phyloP scores from a whole-genome alignment of 2,329 filamentous ascomycete species.

The Ambrosiella beaveri region DNA sequence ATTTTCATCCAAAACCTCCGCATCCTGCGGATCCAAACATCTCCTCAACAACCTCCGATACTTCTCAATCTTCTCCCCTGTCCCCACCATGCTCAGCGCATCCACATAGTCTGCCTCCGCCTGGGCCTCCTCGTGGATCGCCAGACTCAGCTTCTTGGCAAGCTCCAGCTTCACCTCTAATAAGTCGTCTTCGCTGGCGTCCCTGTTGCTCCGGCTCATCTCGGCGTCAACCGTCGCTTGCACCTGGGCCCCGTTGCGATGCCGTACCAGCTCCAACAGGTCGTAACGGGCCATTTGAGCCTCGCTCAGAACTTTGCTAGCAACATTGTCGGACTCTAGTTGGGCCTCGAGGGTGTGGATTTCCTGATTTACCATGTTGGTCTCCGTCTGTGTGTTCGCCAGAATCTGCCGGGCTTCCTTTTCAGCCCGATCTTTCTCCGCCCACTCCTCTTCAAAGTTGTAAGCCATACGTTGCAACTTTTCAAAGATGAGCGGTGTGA shows the following conservation, averaged over 20 bases:
- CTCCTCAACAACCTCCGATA: slow-evolving; percentile 53
- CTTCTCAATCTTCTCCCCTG: slow-evolving; percentile 55
- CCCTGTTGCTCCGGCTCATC: slow-evolving; percentile 33
- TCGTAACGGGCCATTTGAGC: slow-evolving; percentile 32
- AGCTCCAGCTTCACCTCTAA: slow-evolving; percentile 40
- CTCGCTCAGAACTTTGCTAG: slow-evolving; percentile 32
- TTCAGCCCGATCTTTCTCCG: slow-evolving; percentile 54
- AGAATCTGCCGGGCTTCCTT: slow-evolving; percentile 50
- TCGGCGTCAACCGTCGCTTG: slow-evolving; percentile 30
- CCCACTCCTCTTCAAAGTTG: slow-evolving; percentile 58
- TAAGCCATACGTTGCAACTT: slow-evolving; percentile 54
- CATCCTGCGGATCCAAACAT: slow-evolving; percentile 49
- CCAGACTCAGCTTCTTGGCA: slow-evolving; percentile 37
- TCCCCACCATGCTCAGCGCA: slow-evolving; percentile 49
- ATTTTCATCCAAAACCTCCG: slow-evolving; percentile 49
- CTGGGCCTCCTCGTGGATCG: slow-evolving; percentile 41
- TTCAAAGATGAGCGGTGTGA: slow-evolving; percentile 51
- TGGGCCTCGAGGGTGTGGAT: slow-evolving; percentile 38
- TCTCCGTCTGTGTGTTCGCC: slow-evolving; percentile 49
- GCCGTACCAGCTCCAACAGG: slow-evolving; percentile 31
- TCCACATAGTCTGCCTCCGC: slow-evolving; percentile 52
- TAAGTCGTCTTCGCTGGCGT: slow-evolving; percentile 19
- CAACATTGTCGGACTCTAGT: slow-evolving; percentile 37
- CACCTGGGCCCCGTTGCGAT: slow-evolving; percentile 35
- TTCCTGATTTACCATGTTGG: slow-evolving; percentile 41